A percentile compares a stretch with the other conserved stretches of the same genome.
These are phyloP conservation scores for Nemania diffusa DNA, from an alignment of 2,329 filamentous ascomycete species.

Conservation along the genomic window DNA sequence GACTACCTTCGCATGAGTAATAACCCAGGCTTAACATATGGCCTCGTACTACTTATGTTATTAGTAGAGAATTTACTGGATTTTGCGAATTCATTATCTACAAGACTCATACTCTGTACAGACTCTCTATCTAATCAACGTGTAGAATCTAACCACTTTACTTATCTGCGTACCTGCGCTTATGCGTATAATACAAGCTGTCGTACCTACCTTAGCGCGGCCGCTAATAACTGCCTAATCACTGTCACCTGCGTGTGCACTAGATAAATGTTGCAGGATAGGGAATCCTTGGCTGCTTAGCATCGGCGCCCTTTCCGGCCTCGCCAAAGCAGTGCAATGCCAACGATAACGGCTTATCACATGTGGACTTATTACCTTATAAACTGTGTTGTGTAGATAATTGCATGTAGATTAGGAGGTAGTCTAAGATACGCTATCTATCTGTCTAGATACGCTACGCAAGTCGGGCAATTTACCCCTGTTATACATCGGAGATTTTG, in stretches of 20 bases:
- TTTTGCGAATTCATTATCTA: too few species aligned
- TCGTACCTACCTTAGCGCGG: conserved; percentile 3
- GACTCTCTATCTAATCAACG: too few species aligned
- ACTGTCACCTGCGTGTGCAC: background rate
- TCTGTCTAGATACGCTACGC: background rate
- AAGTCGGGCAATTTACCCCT: conserved; percentile 19
- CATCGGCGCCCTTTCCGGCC: conserved; percentile 21
- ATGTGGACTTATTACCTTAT: background rate
- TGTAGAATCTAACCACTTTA: too few species aligned
- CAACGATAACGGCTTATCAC: conserved; percentile 15
- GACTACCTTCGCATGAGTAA: background rate
- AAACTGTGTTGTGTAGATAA: background rate
- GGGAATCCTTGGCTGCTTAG: conserved; percentile 24
- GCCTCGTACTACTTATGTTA: too few species aligned
- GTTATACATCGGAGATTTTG: conserved; percentile 34
- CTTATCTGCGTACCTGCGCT: too few species aligned
- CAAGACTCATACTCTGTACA: too few species aligned
- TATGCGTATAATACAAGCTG: background rate
- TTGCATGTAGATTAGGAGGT: background rate
- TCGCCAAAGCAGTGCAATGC: conserved; percentile 26
- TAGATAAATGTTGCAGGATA: conserved; percentile 12
- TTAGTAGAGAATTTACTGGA: too few species aligned
- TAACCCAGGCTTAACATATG: background rate
- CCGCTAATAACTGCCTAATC: conserved; percentile 4
- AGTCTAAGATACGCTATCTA: background rate